phyloP scores from a whole-genome alignment of 805 yeast genomes.

The Hanseniaspora hatyaiensis region DNA sequence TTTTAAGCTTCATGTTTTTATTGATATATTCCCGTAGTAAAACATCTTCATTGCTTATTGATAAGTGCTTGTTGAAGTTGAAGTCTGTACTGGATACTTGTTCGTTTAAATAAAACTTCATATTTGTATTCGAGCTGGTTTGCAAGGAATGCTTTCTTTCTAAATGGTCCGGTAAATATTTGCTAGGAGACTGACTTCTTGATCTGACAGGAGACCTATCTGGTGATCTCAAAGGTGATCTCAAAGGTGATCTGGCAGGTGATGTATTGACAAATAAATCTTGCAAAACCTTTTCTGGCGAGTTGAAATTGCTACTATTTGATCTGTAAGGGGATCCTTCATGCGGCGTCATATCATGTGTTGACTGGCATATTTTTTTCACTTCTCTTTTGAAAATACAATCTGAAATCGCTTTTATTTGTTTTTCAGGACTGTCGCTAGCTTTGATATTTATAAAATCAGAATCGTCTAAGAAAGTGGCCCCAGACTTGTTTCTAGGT shows the following conservation, averaged over 20 bases:
- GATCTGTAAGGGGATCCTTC: not conserved
- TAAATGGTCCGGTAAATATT: not conserved
- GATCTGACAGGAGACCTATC: not conserved
- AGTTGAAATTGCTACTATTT: not conserved
- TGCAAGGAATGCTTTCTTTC: too few species aligned
- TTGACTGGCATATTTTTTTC: slow-evolving; percentile 7
- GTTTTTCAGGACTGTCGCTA: slow-evolving; percentile 15
- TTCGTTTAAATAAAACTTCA: too few species aligned
- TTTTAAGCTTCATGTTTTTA: slow-evolving; percentile 45
- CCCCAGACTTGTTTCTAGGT: too few species aligned
- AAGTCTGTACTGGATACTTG: too few species aligned
- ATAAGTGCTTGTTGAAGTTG: not conserved
- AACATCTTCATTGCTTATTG: not conserved
- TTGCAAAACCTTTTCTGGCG: slow-evolving; percentile 11
- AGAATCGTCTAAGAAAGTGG: not conserved
- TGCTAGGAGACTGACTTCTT: not conserved
- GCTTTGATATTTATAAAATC: not conserved
- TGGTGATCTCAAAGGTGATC: not conserved
- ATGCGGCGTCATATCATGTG: not conserved
- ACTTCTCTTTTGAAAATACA: slow-evolving; percentile 11
- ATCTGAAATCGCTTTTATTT: slow-evolving; percentile 8
- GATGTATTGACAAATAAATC: not conserved
- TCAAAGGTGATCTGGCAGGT: slow-evolving; percentile 6
- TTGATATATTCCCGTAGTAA: not conserved
- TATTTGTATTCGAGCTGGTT: too few species aligned